Conservation (phyloP, 768 basidiomycete species). For the Leccinum sublutescens region DNA sequence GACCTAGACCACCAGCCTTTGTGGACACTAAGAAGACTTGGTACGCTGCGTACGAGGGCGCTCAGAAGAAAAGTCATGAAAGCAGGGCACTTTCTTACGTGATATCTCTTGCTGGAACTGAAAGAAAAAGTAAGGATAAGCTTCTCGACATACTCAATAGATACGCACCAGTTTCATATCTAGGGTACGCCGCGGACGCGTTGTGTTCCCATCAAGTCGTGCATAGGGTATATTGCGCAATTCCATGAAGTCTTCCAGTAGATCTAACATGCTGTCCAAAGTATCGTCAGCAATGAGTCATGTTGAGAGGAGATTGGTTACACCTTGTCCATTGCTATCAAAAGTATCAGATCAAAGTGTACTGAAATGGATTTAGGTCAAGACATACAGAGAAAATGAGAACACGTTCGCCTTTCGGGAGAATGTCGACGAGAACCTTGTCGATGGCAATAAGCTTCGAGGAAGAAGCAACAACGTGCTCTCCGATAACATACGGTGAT, state of each 20-base stretch:
- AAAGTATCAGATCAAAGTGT: conserved; percentile 10
- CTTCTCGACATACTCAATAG: background rate
- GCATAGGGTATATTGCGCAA: conserved; percentile 59
- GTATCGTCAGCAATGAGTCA: background rate
- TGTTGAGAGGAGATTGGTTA: background rate
- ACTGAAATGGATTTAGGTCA: background rate
- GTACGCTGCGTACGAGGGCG: conserved; percentile 40
- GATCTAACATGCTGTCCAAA: conserved; percentile 57
- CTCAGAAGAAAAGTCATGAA: conserved; percentile 4
- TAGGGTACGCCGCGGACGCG: conserved; percentile 51
- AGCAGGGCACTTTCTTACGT: conserved; percentile 35
- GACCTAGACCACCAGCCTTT: conserved; percentile 68
- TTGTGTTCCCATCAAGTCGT: conserved; percentile 56
- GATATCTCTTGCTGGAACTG: conserved; percentile 61
- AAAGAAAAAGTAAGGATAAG: conserved; percentile 1
- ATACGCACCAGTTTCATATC: conserved; percentile 54
- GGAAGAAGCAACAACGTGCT: conserved; percentile 55
- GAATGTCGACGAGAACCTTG: conserved; percentile 53
- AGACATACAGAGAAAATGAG: conserved; percentile 63
- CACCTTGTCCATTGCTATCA: conserved; percentile 59
- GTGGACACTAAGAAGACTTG: conserved; percentile 71
- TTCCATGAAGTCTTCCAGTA: conserved; percentile 65
- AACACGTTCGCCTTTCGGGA: conserved; percentile 60
- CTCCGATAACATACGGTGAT: conserved; percentile 47
- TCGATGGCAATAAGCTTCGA: conserved; percentile 57